Base-by-base conservation (phyloP, 306 rosid species). In the Lathyrus tuberosus region DNA sequence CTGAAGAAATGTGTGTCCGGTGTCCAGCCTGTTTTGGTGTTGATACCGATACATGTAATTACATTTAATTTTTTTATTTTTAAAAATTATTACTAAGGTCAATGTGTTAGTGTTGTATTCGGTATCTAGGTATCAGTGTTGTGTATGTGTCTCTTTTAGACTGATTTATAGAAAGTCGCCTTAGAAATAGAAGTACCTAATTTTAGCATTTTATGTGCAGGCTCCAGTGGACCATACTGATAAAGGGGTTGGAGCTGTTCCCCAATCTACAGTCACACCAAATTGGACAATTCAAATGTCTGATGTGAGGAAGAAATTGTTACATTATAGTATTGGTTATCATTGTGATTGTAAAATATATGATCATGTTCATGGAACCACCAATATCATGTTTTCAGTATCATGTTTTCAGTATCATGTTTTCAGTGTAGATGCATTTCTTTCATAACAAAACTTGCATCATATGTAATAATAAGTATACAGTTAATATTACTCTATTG, bases 221-320 rank as follows among this genome's bases (percentile, higher is more conserved):
- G 80, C 69, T 59, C 58, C 62, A 5, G 37, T 3, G 66, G 76
- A 78, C 49, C 62, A 62, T 53, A 67, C 59, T 10, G 70, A 80
- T 73, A 76, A 65, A 66, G 65, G 42, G 67, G 70, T 65, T 67
- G 85, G 38, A 77, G 83, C 67, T 17, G 42, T 49, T 70, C 82
- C 84, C 52, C 73, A 59, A 40, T 72, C 84, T 62, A 61, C 79
- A 38, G 41, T 49, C 49, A 51, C 87, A 67, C 73, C 79, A 31
- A 81, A 70, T 44, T 81, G 78, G 85, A 79, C 82, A 42, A 73
- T 73, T 68, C 51, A 78, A 57, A 76, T 78, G 64, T 78, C 94
- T 47, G 80, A 84, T 30, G 88, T 82, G 80, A 88, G 85, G 17
- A 79, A 14, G 52, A 48, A 37, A 56, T n/a, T 54, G 31, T 58